These are phyloP conservation scores for Stemphylium beticola DNA, from an alignment of 2,329 filamentous ascomycete species.

Conservation along the genomic window DNA sequence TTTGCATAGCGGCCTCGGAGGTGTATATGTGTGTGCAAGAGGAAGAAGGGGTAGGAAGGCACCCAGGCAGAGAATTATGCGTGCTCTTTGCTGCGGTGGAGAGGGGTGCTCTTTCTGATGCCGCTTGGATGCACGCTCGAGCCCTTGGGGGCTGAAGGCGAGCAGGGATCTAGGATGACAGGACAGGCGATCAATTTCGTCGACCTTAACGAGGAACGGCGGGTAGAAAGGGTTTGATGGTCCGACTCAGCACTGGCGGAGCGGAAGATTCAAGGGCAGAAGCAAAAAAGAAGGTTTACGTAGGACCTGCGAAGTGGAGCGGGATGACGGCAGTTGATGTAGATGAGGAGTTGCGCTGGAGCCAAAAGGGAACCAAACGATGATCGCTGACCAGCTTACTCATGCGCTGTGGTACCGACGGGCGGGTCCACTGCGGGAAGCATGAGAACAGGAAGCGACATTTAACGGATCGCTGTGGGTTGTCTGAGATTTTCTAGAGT, in stretches of 20 bases:
- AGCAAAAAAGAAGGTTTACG: neutral
- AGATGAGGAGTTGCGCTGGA: constrained; percentile 20
- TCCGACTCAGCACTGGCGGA: constrained; percentile 4
- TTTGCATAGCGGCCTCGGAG: constrained; percentile 16
- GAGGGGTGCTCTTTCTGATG: constrained; percentile 26
- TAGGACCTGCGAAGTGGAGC: neutral
- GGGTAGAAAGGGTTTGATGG: constrained; percentile 19
- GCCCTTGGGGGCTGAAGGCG: constrained; percentile 20
- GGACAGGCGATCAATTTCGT: constrained; percentile 28
- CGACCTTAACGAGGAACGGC: constrained; percentile 21
- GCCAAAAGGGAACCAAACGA: constrained; percentile 5
- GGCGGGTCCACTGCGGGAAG: constrained; percentile 4
- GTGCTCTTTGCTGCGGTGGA: constrained; percentile 5
- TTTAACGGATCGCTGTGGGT: constrained; percentile 1
- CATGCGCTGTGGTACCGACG: constrained; percentile 5
- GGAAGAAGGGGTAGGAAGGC: neutral
- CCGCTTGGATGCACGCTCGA: constrained; percentile 28
- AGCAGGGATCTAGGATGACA: constrained; percentile 21
- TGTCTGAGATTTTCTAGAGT: constrained; percentile 8
- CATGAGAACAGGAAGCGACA: constrained; percentile 1
- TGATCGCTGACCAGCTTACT: constrained; percentile 17
- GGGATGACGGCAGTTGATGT: constrained; percentile 21
- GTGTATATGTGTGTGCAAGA: neutral
- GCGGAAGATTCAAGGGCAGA: neutral
- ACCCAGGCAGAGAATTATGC: constrained; percentile 6